Percentiles rank a stretch among this genome's conserved stretches.
Evolutionary conservation across 2,329 filamentous ascomycete species (phyloP).

Genomic region (Onygenales sp.): DNA sequence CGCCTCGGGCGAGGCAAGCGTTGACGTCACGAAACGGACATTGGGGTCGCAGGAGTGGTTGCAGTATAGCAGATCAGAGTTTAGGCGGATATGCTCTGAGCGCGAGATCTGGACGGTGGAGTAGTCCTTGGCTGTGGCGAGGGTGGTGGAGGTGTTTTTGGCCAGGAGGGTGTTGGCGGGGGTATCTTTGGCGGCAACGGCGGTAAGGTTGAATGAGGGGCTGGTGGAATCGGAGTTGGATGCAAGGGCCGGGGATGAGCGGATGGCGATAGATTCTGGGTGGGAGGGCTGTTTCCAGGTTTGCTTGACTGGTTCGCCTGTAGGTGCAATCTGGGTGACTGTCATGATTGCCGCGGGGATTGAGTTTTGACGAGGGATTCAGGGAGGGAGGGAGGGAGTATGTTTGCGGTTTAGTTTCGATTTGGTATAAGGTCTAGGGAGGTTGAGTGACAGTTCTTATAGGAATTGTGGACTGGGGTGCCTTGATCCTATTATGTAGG

Average conservation of each 20-base stretch:
- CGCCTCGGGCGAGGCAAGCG: slow-evolving; percentile 46
- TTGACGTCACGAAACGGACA: slow-evolving; percentile 48
- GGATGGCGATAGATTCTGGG: slow-evolving; percentile 8
- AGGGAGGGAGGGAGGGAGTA: too few relatives aligned
- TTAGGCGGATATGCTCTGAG: slow-evolving; percentile 50
- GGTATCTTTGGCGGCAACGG: slow-evolving; percentile 45
- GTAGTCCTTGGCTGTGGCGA: slow-evolving; percentile 39
- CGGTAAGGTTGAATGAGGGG: slow-evolving; percentile 50
- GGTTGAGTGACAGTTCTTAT: too few relatives aligned
- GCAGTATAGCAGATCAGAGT: slow-evolving; percentile 58
- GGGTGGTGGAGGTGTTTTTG: slow-evolving; percentile 47
- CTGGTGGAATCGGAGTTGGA: slow-evolving; percentile 25
- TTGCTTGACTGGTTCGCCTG: slow-evolving; percentile 2
- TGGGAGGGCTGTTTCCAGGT: slow-evolving; percentile 13
- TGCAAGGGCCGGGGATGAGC: slow-evolving; percentile 9
- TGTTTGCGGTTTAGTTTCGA: too few relatives aligned
- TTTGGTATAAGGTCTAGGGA: too few relatives aligned
- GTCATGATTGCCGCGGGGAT: slow-evolving; percentile 1
- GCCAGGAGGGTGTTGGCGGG: slow-evolving; percentile 57
- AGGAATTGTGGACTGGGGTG: too few relatives aligned
- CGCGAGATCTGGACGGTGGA: slow-evolving; percentile 54
- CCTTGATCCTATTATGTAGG: too few relatives aligned
- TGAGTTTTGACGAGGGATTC: neutral
- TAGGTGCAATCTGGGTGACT: neutral
- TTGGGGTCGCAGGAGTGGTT: slow-evolving; percentile 61